phyloP scores from a whole-genome alignment of 352 stramenopile species.

The Phytophthora pseudosyringae region DNA sequence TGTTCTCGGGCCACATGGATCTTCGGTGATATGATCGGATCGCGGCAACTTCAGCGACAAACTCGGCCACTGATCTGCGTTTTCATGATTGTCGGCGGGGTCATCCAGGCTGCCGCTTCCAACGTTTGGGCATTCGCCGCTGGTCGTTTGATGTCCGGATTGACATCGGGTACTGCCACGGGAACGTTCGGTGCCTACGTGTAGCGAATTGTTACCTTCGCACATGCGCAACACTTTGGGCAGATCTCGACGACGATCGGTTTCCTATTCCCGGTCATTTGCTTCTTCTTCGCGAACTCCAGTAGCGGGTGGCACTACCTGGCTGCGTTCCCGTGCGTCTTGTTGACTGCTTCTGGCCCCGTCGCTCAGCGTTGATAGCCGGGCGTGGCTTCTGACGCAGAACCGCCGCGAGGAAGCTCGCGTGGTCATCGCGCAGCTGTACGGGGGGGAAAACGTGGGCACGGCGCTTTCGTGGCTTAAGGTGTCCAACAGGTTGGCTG shows the following conservation, averaged over 20 bases:
- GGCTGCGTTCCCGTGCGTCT: slow-evolving; percentile 35
- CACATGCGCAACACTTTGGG: too few relatives aligned
- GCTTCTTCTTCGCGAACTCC: slow-evolving; percentile 6
- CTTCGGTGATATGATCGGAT: slow-evolving; percentile 17
- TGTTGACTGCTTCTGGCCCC: slow-evolving; percentile 30
- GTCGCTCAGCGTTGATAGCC: slow-evolving; percentile 27
- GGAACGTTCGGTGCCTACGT: slow-evolving; percentile 20
- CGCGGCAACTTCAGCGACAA: slow-evolving; percentile 34
- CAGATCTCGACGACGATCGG: too few relatives aligned
- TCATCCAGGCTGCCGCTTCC: slow-evolving; percentile 25
- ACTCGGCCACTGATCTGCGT: slow-evolving; percentile 23
- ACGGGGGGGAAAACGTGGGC: slow-evolving; percentile 27
- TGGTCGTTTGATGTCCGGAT: slow-evolving; percentile 15
- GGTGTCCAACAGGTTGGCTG: slow-evolving; percentile 23
- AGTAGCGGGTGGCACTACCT: slow-evolving; percentile 33
- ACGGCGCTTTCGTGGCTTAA: slow-evolving; percentile 17
- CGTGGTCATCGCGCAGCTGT: slow-evolving; percentile 30
- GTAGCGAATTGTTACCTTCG: slow-evolving; percentile 10
- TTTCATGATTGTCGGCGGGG: slow-evolving; percentile 43
- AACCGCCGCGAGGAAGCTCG: slow-evolving; percentile 26
- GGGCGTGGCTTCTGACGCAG: slow-evolving; percentile 29
- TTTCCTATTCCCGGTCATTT: background rate
- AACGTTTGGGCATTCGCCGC: slow-evolving; percentile 22
- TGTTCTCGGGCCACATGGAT: slow-evolving; percentile 20
- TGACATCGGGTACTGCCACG: slow-evolving; percentile 14